Evolutionary conservation across 495 filamentous ascomycete genomes (phyloP), one percentile per base, ranked within the genome.

Genomic region (Mycothermus thermophilus): DNA sequence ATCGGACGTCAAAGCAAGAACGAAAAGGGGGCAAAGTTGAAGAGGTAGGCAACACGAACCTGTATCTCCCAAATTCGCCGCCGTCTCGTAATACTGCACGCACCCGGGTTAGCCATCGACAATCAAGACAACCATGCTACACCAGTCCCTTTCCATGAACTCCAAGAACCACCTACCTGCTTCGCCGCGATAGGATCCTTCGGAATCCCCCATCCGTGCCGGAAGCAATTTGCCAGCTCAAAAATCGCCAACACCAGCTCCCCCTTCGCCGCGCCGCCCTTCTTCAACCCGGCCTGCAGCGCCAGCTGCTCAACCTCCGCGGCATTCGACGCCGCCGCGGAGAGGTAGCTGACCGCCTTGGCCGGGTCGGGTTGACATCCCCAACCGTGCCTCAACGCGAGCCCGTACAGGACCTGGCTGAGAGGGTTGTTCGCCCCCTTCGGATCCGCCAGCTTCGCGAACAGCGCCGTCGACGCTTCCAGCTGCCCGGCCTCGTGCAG

Each of bases 201-300:
- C 40, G 71, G 66, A 25, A 94, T 79, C 32, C 90, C 90, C 92
- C 90, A 96, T 17, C 86, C 90, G 58, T 96, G 77, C 27, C 92
- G 80, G 64, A 93, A 96, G 52, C 81, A 93, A 60, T 96, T 95
- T 19, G 81, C 90, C 51, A 84, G 52, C 57, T 99, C 90, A 54
- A 86, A 96, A 36, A 99, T 94, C 10, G 90, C 90, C 20, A 96
- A 77, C n/a, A 94, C 80, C 33, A 99, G 74, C 60, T 99, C 92
- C 27, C 90, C 88, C 59, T 99, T 99, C 23, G 88, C 90, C 21
- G 80, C 74, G 34, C 92, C 90, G 27, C 90, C 90, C 56, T 88
- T 92, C 62, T 86, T 90, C 55, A 86, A 69, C 4, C 88, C 86
- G 11, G 87, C 79, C 38, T 74, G 60, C 15, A 96, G 72, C 8